Evolutionary conservation across 805 yeast species (phyloP).

Genomic region (Hanseniaspora hatyaiensis): DNA sequence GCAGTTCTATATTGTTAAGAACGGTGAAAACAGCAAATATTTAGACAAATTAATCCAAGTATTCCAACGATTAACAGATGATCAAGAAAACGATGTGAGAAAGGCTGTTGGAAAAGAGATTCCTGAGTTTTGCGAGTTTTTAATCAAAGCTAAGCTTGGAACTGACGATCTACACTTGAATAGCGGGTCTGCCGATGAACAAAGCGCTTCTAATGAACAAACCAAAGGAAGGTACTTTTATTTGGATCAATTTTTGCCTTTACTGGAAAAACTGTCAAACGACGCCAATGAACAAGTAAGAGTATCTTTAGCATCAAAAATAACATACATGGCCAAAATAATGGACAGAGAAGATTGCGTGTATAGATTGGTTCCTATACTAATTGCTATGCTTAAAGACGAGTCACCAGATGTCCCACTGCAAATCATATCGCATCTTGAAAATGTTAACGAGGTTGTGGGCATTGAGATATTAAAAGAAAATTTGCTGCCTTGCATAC

Average conservation of each 20-base stretch:
- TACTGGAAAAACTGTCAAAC: conserved; percentile 68
- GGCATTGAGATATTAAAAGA: conserved; percentile 83
- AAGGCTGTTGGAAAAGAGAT: conserved; percentile 87
- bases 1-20: conserved; percentile 42
- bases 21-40: conserved; percentile 36
- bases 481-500: conserved; percentile 84
- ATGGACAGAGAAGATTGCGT: conserved; percentile 76
- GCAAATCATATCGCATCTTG: conserved; percentile 83
- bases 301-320: conserved; percentile 78
- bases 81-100: conserved; percentile 92
- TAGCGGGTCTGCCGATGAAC: background rate
- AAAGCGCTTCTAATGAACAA: conserved; percentile 1
- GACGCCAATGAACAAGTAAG: conserved; percentile 91
- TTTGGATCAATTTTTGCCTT: conserved; percentile 64
- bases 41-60: conserved; percentile 39
- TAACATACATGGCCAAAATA: conserved; percentile 76
- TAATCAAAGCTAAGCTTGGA: conserved; percentile 22
- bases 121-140: conserved; percentile 55
- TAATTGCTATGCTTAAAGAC: conserved; percentile 87
- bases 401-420: conserved; percentile 93
- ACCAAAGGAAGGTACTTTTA: conserved; percentile 33
- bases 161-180: background rate
- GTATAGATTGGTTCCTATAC: conserved; percentile 72
- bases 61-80: conserved; percentile 68
- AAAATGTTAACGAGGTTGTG: conserved; percentile 83